phyloP scores from a whole-genome alignment of 441 rosid species.

The Dalechampia spathulata region DNA sequence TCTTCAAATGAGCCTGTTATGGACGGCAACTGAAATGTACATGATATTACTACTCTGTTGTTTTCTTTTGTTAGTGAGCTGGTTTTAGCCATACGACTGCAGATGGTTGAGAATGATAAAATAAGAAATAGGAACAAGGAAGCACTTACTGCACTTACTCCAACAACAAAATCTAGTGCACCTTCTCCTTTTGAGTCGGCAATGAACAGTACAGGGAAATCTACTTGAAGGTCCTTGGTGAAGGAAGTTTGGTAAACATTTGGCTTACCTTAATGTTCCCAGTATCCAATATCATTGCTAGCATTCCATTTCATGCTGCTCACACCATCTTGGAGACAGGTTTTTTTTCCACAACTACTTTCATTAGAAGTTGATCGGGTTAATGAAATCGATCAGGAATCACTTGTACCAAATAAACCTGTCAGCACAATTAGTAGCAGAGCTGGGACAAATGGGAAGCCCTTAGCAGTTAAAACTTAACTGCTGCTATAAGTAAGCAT shows the following conservation, averaged over 20 bases:
- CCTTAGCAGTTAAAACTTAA: background rate
- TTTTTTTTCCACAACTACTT: conserved; percentile 15
- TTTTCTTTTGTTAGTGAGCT: background rate
- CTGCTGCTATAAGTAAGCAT: background rate
- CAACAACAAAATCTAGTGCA: conserved; percentile 64
- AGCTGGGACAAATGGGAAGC: background rate
- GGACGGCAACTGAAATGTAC: too few species aligned
- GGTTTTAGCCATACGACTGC: conserved; percentile 4
- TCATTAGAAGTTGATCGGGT: too few species aligned
- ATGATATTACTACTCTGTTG: background rate
- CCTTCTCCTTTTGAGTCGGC: conserved; percentile 55
- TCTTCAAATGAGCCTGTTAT: too few species aligned
- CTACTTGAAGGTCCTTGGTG: conserved; percentile 50
- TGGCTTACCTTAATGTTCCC: conserved; percentile 72
- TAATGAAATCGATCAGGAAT: too few species aligned
- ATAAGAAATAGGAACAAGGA: conserved; percentile 70
- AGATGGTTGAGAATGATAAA: conserved; percentile 72
- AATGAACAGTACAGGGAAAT: conserved; percentile 53
- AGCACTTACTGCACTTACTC: conserved; percentile 69
- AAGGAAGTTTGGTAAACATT: conserved; percentile 71
- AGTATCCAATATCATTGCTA: conserved; percentile 59
- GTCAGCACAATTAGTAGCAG: background rate
- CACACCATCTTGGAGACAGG: conserved; percentile 74
- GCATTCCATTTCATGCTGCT: conserved; percentile 72
- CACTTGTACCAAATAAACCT: background rate